A percentile compares a stretch with the other conserved stretches of the same genome.
phyloP scores from a whole-genome alignment of 2,329 filamentous ascomycete species.

The Aspergillus vadensis region DNA sequence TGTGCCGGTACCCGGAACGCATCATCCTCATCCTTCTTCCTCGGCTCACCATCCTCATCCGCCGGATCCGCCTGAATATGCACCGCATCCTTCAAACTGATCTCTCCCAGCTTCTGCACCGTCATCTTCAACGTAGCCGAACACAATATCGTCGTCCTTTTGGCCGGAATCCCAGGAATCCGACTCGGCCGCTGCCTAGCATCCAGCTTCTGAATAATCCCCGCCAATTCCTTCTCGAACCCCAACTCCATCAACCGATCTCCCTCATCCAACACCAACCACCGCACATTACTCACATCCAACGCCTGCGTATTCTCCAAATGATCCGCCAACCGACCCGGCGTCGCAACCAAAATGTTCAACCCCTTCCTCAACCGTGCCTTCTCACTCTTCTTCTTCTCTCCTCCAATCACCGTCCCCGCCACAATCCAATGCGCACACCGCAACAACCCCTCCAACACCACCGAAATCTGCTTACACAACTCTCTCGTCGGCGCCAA shows the following conservation, averaged over 20 bases:
- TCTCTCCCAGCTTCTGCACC: slow-evolving; percentile 88
- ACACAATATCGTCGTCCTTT: slow-evolving; percentile 82
- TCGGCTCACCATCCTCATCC: slow-evolving; percentile 56
- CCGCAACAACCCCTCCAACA: slow-evolving; percentile 81
- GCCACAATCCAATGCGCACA: slow-evolving; percentile 93
- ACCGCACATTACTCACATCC: slow-evolving; percentile 84
- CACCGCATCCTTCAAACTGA: slow-evolving; percentile 88
- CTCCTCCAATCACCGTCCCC: slow-evolving; percentile 75
- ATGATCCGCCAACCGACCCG: slow-evolving; percentile 87
- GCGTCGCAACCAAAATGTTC: slow-evolving; percentile 94
- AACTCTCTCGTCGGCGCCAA: slow-evolving; percentile 90
- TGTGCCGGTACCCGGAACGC: slow-evolving; percentile 84
- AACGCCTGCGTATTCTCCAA: slow-evolving; percentile 88
- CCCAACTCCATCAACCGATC: slow-evolving; percentile 98
- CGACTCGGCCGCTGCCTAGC: slow-evolving; percentile 64
- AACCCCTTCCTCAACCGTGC: slow-evolving; percentile 89
- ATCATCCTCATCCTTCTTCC: slow-evolving; percentile 54
- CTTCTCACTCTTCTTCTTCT: slow-evolving; percentile 82
- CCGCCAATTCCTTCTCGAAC: slow-evolving; percentile 90
- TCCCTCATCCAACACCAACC: slow-evolving; percentile 93
- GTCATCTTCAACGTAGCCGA: slow-evolving; percentile 98
- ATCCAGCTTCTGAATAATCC: slow-evolving; percentile 79
- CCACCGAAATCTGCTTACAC: slow-evolving; percentile 87
- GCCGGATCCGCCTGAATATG: slow-evolving; percentile 73
- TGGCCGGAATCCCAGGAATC: slow-evolving; percentile 67